Evolutionary conservation across 1,139 yeast genomes (phyloP), one percentile per base, ranked within the genome.

Genomic region (Saccharomyces hybrid): DNA sequence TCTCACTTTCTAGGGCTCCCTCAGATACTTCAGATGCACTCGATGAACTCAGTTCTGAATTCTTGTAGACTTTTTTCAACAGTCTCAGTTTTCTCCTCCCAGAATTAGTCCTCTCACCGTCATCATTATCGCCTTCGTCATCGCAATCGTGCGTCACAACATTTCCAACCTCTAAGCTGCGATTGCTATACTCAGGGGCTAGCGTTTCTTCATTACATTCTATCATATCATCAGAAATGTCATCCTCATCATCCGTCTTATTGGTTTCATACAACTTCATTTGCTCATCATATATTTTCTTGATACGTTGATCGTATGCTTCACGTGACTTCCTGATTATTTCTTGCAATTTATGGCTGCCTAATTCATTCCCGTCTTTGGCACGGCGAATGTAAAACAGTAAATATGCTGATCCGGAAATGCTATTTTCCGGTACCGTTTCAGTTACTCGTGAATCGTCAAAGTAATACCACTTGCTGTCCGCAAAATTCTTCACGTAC

Each of bases 371-470:
- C 4, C 58, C 55, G 23, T 54, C 49, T 19, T 41, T 50, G 4
- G 66, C 60, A 32, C 86, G 76, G 56, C 83, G 83, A 55, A 95
- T 78, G 70, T 93, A 93, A 64, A 93, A 93, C 53, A 93, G 73
- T 59, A 93, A 73, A 68, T 93, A 93, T 0, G 99, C 99, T 2
- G 96, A 89, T 2, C 89, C 84, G 1, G 85, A 78, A 13, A 91
- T 75, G 9, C 84, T 71, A 47, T 82, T 80, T 29, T 77, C 77
- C 0, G 96, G 87, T 53, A 81, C 78, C 0, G 82, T 75, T 46
- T 75, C 76, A 0, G 81, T 74, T 1, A 91, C 98, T 41, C 85
- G 73, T 6, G 96, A 84, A 69, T 93, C 99, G 68, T 93, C 93
- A 70, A 79, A 93, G 67, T 89, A 87, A 68, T 90, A 90, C 98